Evolutionary conservation across 805 yeast genomes (phyloP).

Genomic region (Metschnikowia amazonensis): DNA sequence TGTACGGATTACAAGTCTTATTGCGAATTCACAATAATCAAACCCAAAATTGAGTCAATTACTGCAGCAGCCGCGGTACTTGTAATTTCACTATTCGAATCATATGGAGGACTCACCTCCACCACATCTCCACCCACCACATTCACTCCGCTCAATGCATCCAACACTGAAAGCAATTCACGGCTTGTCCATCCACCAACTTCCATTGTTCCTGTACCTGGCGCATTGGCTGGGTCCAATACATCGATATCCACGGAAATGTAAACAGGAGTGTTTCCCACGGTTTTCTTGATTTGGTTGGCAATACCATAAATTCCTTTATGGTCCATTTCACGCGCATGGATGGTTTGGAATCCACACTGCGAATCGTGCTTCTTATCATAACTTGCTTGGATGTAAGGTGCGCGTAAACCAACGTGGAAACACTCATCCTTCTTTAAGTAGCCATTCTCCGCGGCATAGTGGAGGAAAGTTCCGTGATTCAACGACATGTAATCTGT

Average conservation of each 20-base stretch:
- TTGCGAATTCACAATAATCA: conserved; percentile 30
- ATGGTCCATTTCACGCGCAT: conserved; percentile 46
- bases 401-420: conserved; percentile 67
- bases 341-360: conserved; percentile 46
- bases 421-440: conserved; percentile 45
- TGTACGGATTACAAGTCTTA: too few relatives aligned
- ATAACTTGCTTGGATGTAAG: conserved; percentile 42
- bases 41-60: conserved; percentile 47
- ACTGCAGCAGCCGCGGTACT: conserved; percentile 64
- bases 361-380: conserved; percentile 44
- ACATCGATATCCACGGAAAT: conserved; percentile 55
- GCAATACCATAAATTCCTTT: conserved; percentile 39
- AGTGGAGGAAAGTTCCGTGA: conserved; percentile 69
- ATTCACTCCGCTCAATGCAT: conserved; percentile 56
- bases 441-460: conserved; percentile 66
- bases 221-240: conserved; percentile 68
- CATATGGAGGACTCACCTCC: conserved; percentile 67
- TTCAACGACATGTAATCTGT: conserved; percentile 55
- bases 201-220: conserved; percentile 80
- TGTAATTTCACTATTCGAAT: conserved; percentile 57
- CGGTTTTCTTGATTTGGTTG: conserved; percentile 28
- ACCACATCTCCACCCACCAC: conserved; percentile 75
- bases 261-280: conserved; percentile 42
- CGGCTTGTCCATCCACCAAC: conserved; percentile 66
- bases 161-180: conserved; percentile 56